A percentile compares a stretch with the other conserved stretches of the same genome.
These are phyloP conservation scores for Tylopilus sp. DNA, from an alignment of 768 basidiomycete genomes.

Conservation along the genomic window DNA sequence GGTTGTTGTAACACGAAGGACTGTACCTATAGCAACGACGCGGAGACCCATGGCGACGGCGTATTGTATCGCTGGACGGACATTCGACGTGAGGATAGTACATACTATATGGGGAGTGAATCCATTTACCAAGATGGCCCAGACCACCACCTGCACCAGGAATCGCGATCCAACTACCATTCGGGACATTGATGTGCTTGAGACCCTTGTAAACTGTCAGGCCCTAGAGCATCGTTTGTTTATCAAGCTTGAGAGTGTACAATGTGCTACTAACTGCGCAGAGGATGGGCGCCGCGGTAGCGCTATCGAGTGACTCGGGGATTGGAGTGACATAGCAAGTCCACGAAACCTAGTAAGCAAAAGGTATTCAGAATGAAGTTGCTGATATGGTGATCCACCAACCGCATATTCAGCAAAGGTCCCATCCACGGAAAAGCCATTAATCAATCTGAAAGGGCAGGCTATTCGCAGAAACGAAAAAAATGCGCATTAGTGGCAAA, in stretches of 20 bases:
- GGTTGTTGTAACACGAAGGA: too few species aligned
- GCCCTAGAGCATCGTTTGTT: not conserved
- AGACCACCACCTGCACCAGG: constrained; percentile 65
- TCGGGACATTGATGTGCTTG: constrained; percentile 60
- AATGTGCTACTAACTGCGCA: constrained; percentile 33
- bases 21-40: constrained; percentile 41
- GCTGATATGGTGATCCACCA: not conserved
- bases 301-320: constrained; percentile 39
- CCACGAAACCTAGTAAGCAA: constrained; percentile 29
- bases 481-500: not conserved
- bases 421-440: constrained; percentile 44
- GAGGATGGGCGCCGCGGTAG: constrained; percentile 42
- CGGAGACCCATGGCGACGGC: constrained; percentile 41
- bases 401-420: constrained; percentile 41
- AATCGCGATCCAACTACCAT: constrained; percentile 74
- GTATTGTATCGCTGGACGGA: constrained; percentile 41
- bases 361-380: not conserved
- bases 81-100: not conserved
- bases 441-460: constrained; percentile 1
- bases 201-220: constrained; percentile 75
- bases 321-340: constrained; percentile 42
- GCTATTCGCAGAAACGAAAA: constrained; percentile 4
- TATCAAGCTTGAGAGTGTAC: not conserved
- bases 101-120: not conserved
- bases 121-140: constrained; percentile 32